A percentile compares a stretch with the other conserved stretches of the same genome.
Conservation (phyloP, 2,329 filamentous ascomycete genomes). For the Cytospora piceicola region DNA sequence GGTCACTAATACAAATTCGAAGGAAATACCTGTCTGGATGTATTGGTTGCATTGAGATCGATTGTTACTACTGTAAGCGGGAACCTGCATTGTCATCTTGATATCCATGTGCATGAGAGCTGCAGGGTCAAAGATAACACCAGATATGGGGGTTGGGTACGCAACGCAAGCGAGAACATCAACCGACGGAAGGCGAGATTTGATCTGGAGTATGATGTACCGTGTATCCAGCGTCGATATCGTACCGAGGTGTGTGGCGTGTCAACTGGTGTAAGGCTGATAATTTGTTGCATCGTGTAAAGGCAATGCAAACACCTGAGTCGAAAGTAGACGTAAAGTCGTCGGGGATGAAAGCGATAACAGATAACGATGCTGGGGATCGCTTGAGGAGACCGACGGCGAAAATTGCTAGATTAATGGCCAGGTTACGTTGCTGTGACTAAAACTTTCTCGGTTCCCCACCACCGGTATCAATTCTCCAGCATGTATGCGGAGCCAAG, state of each 20-base stretch:
- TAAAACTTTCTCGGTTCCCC: slow-evolving; percentile 20
- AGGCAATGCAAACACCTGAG: background rate
- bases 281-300: background rate
- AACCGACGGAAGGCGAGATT: background rate
- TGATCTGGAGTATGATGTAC: background rate
- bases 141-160: background rate
- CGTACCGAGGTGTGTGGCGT: background rate
- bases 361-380: background rate
- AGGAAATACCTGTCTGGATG: no score
- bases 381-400: background rate
- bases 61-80: background rate
- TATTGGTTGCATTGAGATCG: no score
- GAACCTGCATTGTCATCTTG: background rate
- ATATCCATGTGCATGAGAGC: background rate
- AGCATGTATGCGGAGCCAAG: slow-evolving; percentile 3
- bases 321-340: background rate
- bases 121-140: background rate
- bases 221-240: background rate
- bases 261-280: no score
- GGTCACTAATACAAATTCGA: no score
- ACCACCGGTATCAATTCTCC: slow-evolving; percentile 12
- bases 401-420: background rate
- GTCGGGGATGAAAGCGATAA: background rate
- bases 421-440: slow-evolving; percentile 2
- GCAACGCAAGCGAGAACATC: background rate